Evolutionary conservation across 345 rosid species (phyloP), one percentile per base, ranked within the genome.

Genomic region (Eucalyptus camaldulensis): DNA sequence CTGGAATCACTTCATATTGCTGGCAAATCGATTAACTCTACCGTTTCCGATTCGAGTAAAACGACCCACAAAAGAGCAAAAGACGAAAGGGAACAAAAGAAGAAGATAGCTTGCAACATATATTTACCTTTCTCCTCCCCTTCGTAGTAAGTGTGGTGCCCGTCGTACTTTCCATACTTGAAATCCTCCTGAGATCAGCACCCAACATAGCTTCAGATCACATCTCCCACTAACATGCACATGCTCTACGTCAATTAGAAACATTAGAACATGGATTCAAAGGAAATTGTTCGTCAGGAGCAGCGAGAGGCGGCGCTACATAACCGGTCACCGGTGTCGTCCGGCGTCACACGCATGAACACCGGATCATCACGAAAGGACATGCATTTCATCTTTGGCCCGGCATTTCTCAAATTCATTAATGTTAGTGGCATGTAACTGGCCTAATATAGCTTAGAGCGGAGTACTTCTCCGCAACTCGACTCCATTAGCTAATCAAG

Each of bases 101-200:
- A 43, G 49, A 56, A 45, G 45, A 10, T 58, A 12, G 25, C 88
- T 65, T 8, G 37, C 65, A 33, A 33, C 9, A 10, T 27, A 56
- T 72, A 15, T 11, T 88, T 62, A 90, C 95, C 92, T 91, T 91
- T 93, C 87, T 93, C 91, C 86, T 94, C 97, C 76, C 96, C 95
- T 95, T 97, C 99, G 85, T 47, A 87, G 81, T 92, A 97, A 83
- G 99, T 97, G 85, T 96, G 99, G 92, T 95, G 97, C 10, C 93
- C 99, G 91, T 97, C 99, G 67, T 93, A 95, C 80, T 94, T 90
- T 8, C 99, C 98, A 89, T 94, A 97, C 87, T 92, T 81, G 53
- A 97, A 97, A 91, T 97, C 98, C 29, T 97, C 99, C 98, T 97
- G 88, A 29, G 65, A 86, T 60, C 16, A 11, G 29, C 44, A 29